These are phyloP conservation scores for Sugiyamaella sp. DNA, from an alignment of 1,139 yeast species.

Conservation along the genomic window DNA sequence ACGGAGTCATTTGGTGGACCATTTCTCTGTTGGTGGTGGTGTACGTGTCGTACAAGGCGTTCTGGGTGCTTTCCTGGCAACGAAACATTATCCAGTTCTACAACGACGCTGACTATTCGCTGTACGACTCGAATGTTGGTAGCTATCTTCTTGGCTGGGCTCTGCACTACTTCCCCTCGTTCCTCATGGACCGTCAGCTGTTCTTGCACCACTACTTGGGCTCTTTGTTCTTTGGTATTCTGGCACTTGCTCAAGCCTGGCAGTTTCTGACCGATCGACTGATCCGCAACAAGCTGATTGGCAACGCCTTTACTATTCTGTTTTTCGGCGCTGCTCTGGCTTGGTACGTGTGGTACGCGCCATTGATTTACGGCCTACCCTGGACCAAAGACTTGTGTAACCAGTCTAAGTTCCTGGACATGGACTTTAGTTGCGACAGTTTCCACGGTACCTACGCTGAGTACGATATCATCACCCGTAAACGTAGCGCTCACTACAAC, in stretches of 20 bases:
- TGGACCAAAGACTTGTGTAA: constrained; percentile 78
- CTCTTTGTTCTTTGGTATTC: constrained; percentile 79
- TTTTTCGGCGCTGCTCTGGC: constrained; percentile 56
- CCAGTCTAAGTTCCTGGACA: constrained; percentile 57
- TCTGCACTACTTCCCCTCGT: constrained; percentile 71
- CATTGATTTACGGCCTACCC: constrained; percentile 75
- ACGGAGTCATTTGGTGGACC: constrained; percentile 89
- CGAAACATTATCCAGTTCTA: constrained; percentile 45
- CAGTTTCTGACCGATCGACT: constrained; percentile 59
- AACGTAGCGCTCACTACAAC: constrained; percentile 15
- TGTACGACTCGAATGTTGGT: constrained; percentile 71
- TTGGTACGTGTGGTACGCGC: constrained; percentile 66
- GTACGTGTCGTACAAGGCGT: constrained; percentile 56
- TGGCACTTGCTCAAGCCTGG: constrained; percentile 80
- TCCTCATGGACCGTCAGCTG: constrained; percentile 91
- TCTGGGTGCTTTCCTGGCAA: constrained; percentile 78
- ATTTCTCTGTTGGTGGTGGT: constrained; percentile 61
- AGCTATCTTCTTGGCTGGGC: constrained; percentile 79
- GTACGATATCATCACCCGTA: constrained; percentile 29
- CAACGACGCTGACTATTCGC: constrained; percentile 58
- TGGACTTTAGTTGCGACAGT: constrained; percentile 63
- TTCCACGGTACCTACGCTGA: constrained; percentile 48
- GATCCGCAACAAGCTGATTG: constrained; percentile 48
- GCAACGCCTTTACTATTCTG: constrained; percentile 49
- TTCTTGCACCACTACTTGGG: constrained; percentile 97